phyloP scores from a whole-genome alignment of 2,329 filamentous ascomycete species.

The Hirsutella rhossiliensis region DNA sequence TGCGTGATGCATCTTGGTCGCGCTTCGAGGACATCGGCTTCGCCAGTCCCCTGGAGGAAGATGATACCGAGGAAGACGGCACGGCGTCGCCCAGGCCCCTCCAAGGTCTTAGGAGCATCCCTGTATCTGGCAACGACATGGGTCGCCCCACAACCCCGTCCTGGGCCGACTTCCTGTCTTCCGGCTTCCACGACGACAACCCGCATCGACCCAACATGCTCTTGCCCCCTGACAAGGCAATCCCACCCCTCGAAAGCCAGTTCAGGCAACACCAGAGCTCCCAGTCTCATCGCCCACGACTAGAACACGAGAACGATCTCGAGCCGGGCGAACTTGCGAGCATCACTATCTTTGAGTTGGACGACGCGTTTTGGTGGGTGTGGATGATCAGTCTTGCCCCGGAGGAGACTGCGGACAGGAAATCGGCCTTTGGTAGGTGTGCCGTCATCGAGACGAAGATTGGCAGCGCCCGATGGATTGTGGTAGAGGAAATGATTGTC shows the following conservation, averaged over 20 bases:
- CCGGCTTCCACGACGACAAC: constrained; percentile 76
- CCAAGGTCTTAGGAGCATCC: constrained; percentile 47
- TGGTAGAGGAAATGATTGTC: constrained; percentile 94
- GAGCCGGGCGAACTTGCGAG: constrained; percentile 93
- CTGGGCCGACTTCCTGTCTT: constrained; percentile 95
- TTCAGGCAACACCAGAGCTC: constrained; percentile 71
- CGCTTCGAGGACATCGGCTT: constrained; percentile 94
- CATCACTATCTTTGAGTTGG: constrained; percentile 73
- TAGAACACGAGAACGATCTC: constrained; percentile 56
- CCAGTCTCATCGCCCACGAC: constrained; percentile 64
- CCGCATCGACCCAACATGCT: constrained; percentile 55
- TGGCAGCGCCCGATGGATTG: constrained; percentile 70
- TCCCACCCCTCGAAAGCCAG: constrained; percentile 71
- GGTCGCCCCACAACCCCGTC: constrained; percentile 88
- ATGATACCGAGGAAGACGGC: constrained; percentile 51
- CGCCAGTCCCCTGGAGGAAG: constrained; percentile 59
- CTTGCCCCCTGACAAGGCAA: constrained; percentile 80
- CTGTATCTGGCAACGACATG: constrained; percentile 55
- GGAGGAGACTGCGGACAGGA: constrained; percentile 75
- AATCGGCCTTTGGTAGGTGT: constrained; percentile 88
- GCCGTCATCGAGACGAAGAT: constrained; percentile 85
- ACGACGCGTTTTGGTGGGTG: constrained; percentile 99
- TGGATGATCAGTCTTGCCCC: constrained; percentile 95
- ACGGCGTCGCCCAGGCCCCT: constrained; percentile 25
- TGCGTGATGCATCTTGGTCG: constrained; percentile 87